Evolutionary conservation across 805 yeast genomes (phyloP), one percentile per base, ranked within the genome.

Genomic region (Schizosaccharomyces octosporus): DNA sequence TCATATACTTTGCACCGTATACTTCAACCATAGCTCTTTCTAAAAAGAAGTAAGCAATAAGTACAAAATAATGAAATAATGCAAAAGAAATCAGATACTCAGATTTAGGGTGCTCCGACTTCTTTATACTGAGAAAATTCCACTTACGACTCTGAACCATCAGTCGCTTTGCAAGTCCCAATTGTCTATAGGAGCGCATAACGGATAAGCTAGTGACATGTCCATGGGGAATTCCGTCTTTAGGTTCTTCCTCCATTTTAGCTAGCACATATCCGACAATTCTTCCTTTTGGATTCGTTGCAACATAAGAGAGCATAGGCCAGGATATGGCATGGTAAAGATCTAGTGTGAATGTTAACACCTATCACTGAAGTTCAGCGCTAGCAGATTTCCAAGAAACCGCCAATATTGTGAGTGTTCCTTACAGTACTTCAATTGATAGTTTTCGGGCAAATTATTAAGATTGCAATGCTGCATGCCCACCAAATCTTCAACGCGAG

Each of bases 241-340:
- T 82, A 42, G 89, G 88, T 41, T 67, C 69, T 48, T 67, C 67
- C 67, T 93, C 96, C 95, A 93, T 86, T 72, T 93, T 93, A 0
- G 95, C 95, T 65, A 93, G 75, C 4, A 87, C 97, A 69, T 93
- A 93, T 4, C 97, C 98, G n/a, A 93, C 95, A 42, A 93, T 78
- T 66, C 86, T 84, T 64, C 80, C 84, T 32, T 83, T 80, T 1
- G 93, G 62, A 66, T 65, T 68, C 5, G 71, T 84, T 19, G 98
- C 98, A 45, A 93, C 97, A 74, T 83, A 93, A 51, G 95, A 86
- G 15, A 95, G 94, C 70, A 90, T 95, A 1, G 98, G 98, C 98
- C 98, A 93, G 45, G 97, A 83, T 61, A 90, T 74, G 7, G 87
- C 79, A 72, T 93, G 98, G 72, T 93, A 93, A 78, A 93, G 79